Base-by-base conservation (phyloP, 1,284 basidiomycete genomes). In the Bothia castanella region DNA sequence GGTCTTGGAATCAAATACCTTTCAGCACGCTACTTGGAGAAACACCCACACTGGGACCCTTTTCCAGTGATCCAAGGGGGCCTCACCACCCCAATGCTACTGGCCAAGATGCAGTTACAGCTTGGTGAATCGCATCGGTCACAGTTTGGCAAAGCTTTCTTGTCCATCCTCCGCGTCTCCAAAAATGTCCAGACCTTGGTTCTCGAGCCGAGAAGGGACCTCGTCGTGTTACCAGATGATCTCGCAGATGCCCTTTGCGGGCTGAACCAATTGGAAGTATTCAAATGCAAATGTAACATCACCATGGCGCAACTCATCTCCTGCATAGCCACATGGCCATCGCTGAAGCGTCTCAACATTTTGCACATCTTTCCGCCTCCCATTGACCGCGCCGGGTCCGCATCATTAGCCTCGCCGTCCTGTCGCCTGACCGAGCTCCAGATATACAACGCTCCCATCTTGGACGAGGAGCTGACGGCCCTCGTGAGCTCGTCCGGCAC, bases 291-390 rank as follows among this genome's bases (percentile, higher is more conserved):
- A 11, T 21, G 19, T 21, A 6, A 6, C 4, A 10, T 43, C 13
- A 40, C 11, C 34, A 45, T 43, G 42, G 42, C 27, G 17, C 47
- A 47, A 20, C 5, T 56, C 21, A 2, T 47, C 2, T 25, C 32
- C 12, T 56, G 48, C 27, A n/a, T 56, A 17, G 17, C 42, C 10
- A 19, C 57, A 17, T 57, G 57, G 39, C 29, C 54, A 27, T 59
- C 36, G 2, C 38, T 59, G 37, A 59, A 48, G 17, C 9, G 3
- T 14, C 45, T 56, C 30, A 13, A 7, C 16, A 14, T 59, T 30
- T 4, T 21, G 1, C 3, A 19, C 19, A 17, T 23, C 14, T 12
- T 35, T 34, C 25, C 25, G 5, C n/a, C 37, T 27, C 31, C 31
- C 7, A 16, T 13, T 2, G 11, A 27, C 4, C 17, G n/a, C 16